These are phyloP conservation scores for Magnolia kwangsiensis DNA, from an alignment of 164 flowering plant species.

Conservation along the genomic window DNA sequence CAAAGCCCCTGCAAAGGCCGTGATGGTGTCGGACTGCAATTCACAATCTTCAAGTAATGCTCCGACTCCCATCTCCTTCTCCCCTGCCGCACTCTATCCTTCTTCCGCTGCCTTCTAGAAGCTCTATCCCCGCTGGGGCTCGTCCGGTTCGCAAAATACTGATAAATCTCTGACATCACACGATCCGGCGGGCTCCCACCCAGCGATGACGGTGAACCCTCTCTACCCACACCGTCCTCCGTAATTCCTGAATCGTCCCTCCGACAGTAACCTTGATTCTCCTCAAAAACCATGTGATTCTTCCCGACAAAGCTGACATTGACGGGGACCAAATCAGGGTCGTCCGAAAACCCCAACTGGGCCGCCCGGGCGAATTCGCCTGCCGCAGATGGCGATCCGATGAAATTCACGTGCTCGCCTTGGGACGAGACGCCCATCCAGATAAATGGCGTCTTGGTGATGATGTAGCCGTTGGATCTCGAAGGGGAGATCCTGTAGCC, in stretches of 20 bases:
- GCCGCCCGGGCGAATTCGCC: slow-evolving; percentile 24
- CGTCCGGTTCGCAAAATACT: slow-evolving; percentile 68
- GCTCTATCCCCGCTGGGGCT: slow-evolving; percentile 60
- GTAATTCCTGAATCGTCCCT: slow-evolving; percentile 28
- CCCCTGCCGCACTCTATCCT: slow-evolving; percentile 50
- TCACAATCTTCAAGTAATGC: slow-evolving; percentile 70
- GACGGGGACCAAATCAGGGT: slow-evolving; percentile 48
- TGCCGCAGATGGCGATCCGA: slow-evolving; percentile 42
- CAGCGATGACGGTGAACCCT: slow-evolving; percentile 15
- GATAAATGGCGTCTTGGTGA: slow-evolving; percentile 62
- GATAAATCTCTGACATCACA: slow-evolving; percentile 64
- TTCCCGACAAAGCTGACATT: slow-evolving; percentile 63
- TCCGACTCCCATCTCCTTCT: slow-evolving; percentile 67
- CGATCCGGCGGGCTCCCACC: slow-evolving; percentile 48
- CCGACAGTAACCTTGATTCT: slow-evolving; percentile 24
- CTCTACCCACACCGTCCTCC: slow-evolving; percentile 29
- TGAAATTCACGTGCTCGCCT: slow-evolving; percentile 44
- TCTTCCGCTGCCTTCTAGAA: slow-evolving; percentile 65
- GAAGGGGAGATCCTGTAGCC: slow-evolving; percentile 65
- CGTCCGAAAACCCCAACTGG: slow-evolving; percentile 29
- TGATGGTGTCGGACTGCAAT: slow-evolving; percentile 56
- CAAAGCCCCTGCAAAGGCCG: slow-evolving; percentile 89
- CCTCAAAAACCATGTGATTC: slow-evolving; percentile 69
- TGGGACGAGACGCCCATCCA: slow-evolving; percentile 51
- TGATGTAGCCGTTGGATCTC: slow-evolving; percentile 34